These are phyloP conservation scores for Thielaviopsis euricoi DNA, from an alignment of 2,329 filamentous ascomycete species.

Conservation along the genomic window DNA sequence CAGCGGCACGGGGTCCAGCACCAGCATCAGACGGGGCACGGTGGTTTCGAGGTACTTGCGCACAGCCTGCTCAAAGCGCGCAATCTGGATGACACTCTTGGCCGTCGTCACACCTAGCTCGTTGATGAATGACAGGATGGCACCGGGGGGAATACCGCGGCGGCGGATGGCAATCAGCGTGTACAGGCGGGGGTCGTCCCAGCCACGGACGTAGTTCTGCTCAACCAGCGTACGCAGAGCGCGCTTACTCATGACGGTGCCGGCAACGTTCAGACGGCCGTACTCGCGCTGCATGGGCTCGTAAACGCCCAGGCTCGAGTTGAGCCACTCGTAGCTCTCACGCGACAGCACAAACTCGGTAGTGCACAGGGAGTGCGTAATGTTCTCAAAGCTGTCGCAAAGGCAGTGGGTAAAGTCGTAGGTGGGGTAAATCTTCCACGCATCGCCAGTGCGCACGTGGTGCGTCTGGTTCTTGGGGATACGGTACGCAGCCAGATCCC, in stretches of 20 bases:
- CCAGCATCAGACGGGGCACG: slow-evolving; percentile 76
- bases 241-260: slow-evolving; percentile 77
- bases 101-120: slow-evolving; percentile 82
- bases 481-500: slow-evolving; percentile 85
- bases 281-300: slow-evolving; percentile 89
- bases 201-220: slow-evolving; percentile 62
- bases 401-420: slow-evolving; percentile 88
- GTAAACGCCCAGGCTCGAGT: slow-evolving; percentile 67
- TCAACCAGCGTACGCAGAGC: slow-evolving; percentile 67
- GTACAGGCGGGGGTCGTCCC: slow-evolving; percentile 84
- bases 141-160: slow-evolving; percentile 73
- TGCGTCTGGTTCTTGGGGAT: slow-evolving; percentile 53
- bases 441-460: slow-evolving; percentile 63
- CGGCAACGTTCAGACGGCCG: slow-evolving; percentile 48
- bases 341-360: slow-evolving; percentile 78
- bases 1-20: slow-evolving; percentile 72
- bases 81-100: slow-evolving; percentile 60
- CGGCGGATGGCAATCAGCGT: slow-evolving; percentile 72
- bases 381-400: slow-evolving; percentile 80
- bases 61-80: slow-evolving; percentile 71
- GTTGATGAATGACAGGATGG: slow-evolving; percentile 76
- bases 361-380: slow-evolving; percentile 85
- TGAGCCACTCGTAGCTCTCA: slow-evolving; percentile 81
- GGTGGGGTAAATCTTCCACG: slow-evolving; percentile 89
- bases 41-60: slow-evolving; percentile 75